Evolutionary conservation across 352 stramenopile genomes (phyloP), one percentile per base, ranked within the genome.

Genomic region (Phytophthora chlamydospora): DNA sequence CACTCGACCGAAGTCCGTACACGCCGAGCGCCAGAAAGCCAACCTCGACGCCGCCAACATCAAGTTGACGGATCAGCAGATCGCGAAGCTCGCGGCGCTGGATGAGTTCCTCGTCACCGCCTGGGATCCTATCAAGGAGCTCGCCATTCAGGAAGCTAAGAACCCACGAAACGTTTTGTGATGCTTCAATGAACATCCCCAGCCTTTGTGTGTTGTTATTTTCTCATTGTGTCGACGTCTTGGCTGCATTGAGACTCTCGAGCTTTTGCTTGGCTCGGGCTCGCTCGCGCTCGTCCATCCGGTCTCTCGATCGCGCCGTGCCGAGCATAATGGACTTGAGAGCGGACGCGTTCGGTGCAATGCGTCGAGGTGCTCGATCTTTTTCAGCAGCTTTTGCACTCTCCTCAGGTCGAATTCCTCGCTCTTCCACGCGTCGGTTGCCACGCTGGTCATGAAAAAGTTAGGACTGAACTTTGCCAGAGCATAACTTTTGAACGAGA

Each of bases 201-300:
- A 24, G 21, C 21, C 21, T 24, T 24, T 24, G 21, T 97, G 16
- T 95, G 76, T 27, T 96, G 96, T 65, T 96, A 16, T 6, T 42
- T 3, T 43, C 10, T 55, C 33, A 55, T 27, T 94, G 12, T 40
- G 11, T 36, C 12, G 34, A 35, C 16, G 24, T 21, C 14, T 50
- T 44, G 12, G 43, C 6, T 10, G n/a, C 38, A 11, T 59, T 29
- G 31, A 72, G 52, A 7, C 27, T 16, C 29, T 62, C 33, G 10
- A 73, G 67, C 34, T 76, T 76, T 24, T 76, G 39, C 48, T 63
- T 49, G 2, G 67, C 62, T 48, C 48, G 47, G n/a, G 41, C 46
- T 34, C 52, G 62, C 43, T 72, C 67, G 3, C 48, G 35, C 36
- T 59, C 42, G 33, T 75, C 67, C 62, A 71, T 68, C 6, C 57